Percentiles rank a stretch among this genome's conserved stretches.
Evolutionary conservation across 768 basidiomycete species (phyloP).

Genomic region (Cantharellus cinnabarinus): DNA sequence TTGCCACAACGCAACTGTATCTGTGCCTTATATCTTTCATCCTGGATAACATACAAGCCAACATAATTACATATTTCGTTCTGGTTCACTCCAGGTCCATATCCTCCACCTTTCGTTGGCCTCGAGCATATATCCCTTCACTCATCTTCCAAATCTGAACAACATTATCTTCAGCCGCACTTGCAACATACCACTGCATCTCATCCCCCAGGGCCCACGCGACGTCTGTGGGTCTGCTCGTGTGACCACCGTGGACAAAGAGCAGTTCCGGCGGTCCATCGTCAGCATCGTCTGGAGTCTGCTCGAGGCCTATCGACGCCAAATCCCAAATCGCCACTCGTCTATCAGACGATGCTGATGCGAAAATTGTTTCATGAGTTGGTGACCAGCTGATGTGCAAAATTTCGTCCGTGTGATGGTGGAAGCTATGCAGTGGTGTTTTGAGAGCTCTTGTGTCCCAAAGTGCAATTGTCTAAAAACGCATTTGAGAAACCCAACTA

Average conservation of each 20-base stretch:
- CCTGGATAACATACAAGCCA: constrained; percentile 2
- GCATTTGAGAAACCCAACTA: not conserved
- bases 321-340: constrained; percentile 93
- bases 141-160: constrained; percentile 96
- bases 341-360: constrained; percentile 84
- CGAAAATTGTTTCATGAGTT: constrained; percentile 77
- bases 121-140: constrained; percentile 83
- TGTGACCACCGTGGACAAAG: constrained; percentile 91
- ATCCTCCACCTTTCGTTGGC: constrained; percentile 64
- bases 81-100: constrained; percentile 74
- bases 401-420: constrained; percentile 86
- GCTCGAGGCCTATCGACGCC: constrained; percentile 77
- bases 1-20: not conserved
- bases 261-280: constrained; percentile 93
- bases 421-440: constrained; percentile 72
- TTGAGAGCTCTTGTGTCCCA: constrained; percentile 49
- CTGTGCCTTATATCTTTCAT: not conserved
- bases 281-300: constrained; percentile 94
- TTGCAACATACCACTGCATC: constrained; percentile 59
- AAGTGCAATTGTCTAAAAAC: constrained; percentile 56
- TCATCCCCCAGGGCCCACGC: constrained; percentile 76
- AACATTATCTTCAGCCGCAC: constrained; percentile 91
- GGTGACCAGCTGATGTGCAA: constrained; percentile 92
- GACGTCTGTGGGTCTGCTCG: constrained; percentile 78
- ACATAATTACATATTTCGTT: constrained; percentile 23